These are phyloP conservation scores for Botryotinia narcissicola DNA, from an alignment of 2,329 filamentous ascomycete genomes.

Conservation along the genomic window DNA sequence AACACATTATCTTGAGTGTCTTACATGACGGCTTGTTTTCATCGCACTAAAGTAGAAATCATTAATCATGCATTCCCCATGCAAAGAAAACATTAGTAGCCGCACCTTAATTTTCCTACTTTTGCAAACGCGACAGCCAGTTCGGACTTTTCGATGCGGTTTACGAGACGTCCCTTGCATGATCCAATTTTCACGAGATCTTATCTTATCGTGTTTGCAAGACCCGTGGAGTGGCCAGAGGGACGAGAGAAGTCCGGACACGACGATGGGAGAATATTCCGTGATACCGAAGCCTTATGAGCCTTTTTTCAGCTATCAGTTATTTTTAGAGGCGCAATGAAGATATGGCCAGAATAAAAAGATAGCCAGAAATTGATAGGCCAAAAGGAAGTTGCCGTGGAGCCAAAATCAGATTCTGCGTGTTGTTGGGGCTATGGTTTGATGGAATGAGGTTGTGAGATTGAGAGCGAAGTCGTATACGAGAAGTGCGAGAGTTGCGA, in stretches of 20 bases:
- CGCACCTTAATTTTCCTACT: conserved; percentile 44
- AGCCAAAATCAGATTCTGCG: not conserved
- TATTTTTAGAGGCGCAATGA: not conserved
- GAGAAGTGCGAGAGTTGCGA: conserved; percentile 6
- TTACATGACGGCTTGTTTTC: conserved; percentile 42
- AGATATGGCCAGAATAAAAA: not conserved
- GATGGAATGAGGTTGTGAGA: not conserved
- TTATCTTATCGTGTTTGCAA: conserved; percentile 2
- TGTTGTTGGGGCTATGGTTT: not conserved
- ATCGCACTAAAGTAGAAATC: conserved; percentile 40
- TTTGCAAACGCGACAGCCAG: conserved; percentile 43
- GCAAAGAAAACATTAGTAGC: not conserved
- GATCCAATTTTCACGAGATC: not conserved
- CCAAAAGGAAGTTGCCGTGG: not conserved
- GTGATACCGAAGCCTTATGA: not conserved
- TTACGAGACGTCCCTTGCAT: conserved; percentile 17
- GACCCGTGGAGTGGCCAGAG: not conserved
- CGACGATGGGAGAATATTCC: not conserved
- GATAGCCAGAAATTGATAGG: not conserved
- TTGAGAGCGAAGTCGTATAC: not conserved
- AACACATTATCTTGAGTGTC: not conserved
- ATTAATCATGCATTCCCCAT: not conserved
- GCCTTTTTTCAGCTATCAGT: not conserved
- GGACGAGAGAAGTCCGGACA: not conserved
- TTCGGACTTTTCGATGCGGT: conserved; percentile 39